These are phyloP conservation scores for Podospora bellae-mahoneyi DNA, from an alignment of 495 filamentous ascomycete genomes.

Conservation along the genomic window DNA sequence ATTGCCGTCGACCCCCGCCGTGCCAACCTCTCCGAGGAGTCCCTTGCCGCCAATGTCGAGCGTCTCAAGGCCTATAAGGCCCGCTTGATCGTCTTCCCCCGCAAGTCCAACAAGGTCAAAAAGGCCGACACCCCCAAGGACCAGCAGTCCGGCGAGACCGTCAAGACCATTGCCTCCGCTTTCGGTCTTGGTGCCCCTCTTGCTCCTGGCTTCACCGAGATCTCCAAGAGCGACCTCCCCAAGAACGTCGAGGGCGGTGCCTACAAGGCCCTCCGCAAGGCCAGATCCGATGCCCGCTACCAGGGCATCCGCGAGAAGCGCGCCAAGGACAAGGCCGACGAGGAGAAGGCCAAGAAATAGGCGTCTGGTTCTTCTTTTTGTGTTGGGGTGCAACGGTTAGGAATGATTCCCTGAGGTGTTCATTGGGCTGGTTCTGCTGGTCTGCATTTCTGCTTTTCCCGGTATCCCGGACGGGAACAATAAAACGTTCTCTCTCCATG, in stretches of 20 bases:
- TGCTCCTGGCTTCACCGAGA: constrained; percentile 63
- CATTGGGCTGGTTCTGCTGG: constrained; percentile 40
- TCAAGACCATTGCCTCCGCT: constrained; percentile 47
- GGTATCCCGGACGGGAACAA: constrained; percentile 32
- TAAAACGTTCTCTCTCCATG: neutral
- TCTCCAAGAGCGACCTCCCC: constrained; percentile 76
- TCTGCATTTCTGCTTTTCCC: constrained; percentile 42
- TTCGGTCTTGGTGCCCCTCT: constrained; percentile 68
- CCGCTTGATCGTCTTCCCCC: constrained; percentile 95
- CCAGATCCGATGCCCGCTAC: constrained; percentile 78
- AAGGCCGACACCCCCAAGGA: constrained; percentile 86
- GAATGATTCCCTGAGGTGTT: constrained; percentile 36
- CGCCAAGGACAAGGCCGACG: constrained; percentile 87
- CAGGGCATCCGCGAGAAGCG: constrained; percentile 88
- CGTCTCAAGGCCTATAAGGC: constrained; percentile 94
- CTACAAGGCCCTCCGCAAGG: constrained; percentile 79
- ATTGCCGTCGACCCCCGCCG: constrained; percentile 96
- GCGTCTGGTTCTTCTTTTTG: constrained; percentile 29
- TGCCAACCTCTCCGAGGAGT: constrained; percentile 92
- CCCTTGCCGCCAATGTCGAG: constrained; percentile 86
- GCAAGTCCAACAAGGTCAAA: constrained; percentile 88
- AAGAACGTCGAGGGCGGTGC: constrained; percentile 72
- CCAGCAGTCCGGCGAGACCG: constrained; percentile 69
- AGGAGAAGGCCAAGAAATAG: constrained; percentile 85
- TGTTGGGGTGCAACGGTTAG: constrained; percentile 24